Evolutionary conservation across 441 rosid species (phyloP).

Genomic region (Erysimum pusillum): DNA sequence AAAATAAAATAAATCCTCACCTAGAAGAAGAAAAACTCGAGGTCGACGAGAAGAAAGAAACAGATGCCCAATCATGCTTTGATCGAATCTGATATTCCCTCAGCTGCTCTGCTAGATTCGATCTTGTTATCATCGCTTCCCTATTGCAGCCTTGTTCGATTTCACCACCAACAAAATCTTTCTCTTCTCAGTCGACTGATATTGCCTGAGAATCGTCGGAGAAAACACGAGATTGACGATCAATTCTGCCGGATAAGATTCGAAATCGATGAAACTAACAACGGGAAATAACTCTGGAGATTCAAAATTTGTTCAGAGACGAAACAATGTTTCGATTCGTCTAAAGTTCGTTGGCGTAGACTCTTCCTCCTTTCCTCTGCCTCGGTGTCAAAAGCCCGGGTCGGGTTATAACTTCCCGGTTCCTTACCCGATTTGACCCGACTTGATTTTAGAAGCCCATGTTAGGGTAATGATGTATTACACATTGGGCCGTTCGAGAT

Average conservation of each 20-base stretch:
- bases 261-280: slow-evolving; percentile 24
- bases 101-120: slow-evolving; percentile 94
- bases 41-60: slow-evolving; percentile 86
- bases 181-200: slow-evolving; percentile 33
- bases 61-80: slow-evolving; percentile 95
- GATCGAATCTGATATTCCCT: slow-evolving; percentile 98
- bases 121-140: slow-evolving; percentile 89
- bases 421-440: slow-evolving; percentile 2
- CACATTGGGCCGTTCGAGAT: slow-evolving; percentile 29
- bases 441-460: slow-evolving; percentile 34
- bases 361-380: slow-evolving; percentile 37
- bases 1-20: slow-evolving; percentile 40
- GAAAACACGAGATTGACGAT: slow-evolving; percentile 37
- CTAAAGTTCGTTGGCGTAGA: slow-evolving; percentile 47
- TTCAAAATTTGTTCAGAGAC: slow-evolving; percentile 23
- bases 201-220: slow-evolving; percentile 40
- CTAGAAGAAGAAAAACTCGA: slow-evolving; percentile 75
- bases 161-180: slow-evolving; percentile 1
- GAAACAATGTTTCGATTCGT: slow-evolving; percentile 45
- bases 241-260: background rate
- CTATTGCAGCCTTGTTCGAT: slow-evolving; percentile 24
- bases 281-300: slow-evolving; percentile 18
- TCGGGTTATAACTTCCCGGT: slow-evolving; percentile 36
- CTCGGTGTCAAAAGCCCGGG: slow-evolving; percentile 31
- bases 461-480: slow-evolving; percentile 25